Evolutionary conservation across 225 moss, liverwort and hornwort genomes (phyloP).

Genomic region (Takakia lepidozioides): DNA sequence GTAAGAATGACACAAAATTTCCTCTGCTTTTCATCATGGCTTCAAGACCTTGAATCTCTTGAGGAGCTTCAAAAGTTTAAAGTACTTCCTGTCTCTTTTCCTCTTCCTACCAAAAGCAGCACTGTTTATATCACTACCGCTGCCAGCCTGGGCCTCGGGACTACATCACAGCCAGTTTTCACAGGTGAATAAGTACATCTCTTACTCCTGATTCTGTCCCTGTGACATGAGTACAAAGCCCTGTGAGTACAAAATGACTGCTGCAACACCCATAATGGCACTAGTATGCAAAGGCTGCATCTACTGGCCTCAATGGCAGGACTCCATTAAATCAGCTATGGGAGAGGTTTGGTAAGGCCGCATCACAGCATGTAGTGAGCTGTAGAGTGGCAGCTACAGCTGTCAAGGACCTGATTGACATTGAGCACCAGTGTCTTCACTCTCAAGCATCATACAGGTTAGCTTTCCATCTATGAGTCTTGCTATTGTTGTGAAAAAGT

Average conservation of each 20-base stretch:
- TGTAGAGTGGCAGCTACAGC: conserved; percentile 49
- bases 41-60: conserved; percentile 38
- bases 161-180: no score
- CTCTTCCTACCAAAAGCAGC: no score
- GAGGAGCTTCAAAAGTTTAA: conserved; percentile 35
- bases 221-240: neutral
- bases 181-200: no score
- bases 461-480: conserved; percentile 2
- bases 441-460: conserved; percentile 70
- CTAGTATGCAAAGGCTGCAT: no score
- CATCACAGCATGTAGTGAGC: conserved; percentile 38
- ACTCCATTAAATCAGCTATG: conserved; percentile 56
- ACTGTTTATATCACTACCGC: no score
- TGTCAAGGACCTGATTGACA: conserved; percentile 72
- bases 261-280: no score
- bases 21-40: no score
- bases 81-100: conserved; percentile 17
- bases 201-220: neutral
- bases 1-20: no score
- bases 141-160: no score
- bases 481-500: neutral
- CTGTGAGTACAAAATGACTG: no score
- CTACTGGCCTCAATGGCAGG: no score
- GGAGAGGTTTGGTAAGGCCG: conserved; percentile 54
- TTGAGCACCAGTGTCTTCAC: conserved; percentile 61